phyloP scores from a whole-genome alignment of 768 basidiomycete species.

The Imleria badia region DNA sequence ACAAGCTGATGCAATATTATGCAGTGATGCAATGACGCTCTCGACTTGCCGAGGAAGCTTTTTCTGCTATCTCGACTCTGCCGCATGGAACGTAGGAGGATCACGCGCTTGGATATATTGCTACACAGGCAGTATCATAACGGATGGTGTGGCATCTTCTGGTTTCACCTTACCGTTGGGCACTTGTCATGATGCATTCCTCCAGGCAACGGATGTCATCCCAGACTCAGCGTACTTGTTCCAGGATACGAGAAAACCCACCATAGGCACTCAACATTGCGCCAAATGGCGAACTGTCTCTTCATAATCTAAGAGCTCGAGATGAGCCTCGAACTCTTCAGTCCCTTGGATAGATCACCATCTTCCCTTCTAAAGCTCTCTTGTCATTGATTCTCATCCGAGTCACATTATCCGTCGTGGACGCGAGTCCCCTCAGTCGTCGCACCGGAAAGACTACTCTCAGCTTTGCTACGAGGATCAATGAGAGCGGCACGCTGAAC shows the following conservation, averaged over 20 bases:
- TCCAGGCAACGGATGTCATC: no score
- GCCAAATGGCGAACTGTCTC: not conserved
- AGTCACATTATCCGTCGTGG: conserved; percentile 9
- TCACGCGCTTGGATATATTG: no score
- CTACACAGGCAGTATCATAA: no score
- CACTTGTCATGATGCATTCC: no score
- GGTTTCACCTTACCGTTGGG: no score
- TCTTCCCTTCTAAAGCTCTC: conserved; percentile 16
- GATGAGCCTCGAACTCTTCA: not conserved
- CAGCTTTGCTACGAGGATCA: not conserved
- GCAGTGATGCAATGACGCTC: no score
- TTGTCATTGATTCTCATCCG: conserved; percentile 16
- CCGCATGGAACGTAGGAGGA: no score
- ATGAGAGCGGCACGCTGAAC: no score
- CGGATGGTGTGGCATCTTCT: no score
- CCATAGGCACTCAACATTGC: not conserved
- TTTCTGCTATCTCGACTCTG: no score
- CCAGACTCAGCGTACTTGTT: not conserved
- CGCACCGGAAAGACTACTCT: conserved; percentile 13
- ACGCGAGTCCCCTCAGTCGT: conserved; percentile 15
- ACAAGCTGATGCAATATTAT: no score
- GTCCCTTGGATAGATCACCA: conserved; percentile 1
- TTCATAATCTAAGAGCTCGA: not conserved
- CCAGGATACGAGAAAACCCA: not conserved
- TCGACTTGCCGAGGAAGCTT: no score